A percentile compares a stretch with the other conserved stretches of the same genome.
phyloP scores from a whole-genome alignment of 306 rosid species.

The Delonix regia region DNA sequence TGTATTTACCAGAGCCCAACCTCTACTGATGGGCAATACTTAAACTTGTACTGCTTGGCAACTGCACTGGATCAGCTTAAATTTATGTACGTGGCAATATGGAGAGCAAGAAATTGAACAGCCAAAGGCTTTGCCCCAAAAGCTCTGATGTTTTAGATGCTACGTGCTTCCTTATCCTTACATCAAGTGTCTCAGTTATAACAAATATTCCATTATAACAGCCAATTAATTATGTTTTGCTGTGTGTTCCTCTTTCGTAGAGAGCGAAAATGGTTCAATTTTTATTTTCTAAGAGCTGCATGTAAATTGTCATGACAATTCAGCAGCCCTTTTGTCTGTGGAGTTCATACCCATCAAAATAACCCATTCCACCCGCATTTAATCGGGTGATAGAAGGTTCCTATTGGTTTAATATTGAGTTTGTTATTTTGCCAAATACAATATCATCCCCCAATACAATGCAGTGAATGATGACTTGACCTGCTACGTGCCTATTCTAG shows the following conservation, averaged over 20 bases:
- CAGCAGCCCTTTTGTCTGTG: background rate
- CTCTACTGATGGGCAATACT: slow-evolving; percentile 43
- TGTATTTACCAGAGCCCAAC: slow-evolving; percentile 82
- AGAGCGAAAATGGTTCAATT: background rate
- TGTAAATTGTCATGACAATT: background rate
- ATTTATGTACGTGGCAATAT: slow-evolving; percentile 10
- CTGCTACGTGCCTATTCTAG: too few relatives aligned
- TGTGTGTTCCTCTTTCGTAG: background rate
- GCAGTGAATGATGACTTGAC: too few relatives aligned
- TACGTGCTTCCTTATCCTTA: background rate
- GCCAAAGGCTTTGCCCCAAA: background rate
- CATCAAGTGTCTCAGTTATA: background rate
- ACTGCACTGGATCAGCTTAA: background rate
- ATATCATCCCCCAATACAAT: background rate
- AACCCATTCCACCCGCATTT: background rate
- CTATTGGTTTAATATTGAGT: background rate
- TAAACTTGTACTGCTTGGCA: background rate
- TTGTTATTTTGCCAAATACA: background rate
- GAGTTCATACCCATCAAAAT: background rate
- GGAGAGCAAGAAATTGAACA: background rate
- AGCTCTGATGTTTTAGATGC: background rate
- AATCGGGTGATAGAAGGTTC: background rate
- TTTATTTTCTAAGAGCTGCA: background rate
- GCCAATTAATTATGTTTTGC: background rate
- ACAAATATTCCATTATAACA: background rate